Percentiles rank a stretch among this genome's conserved stretches.
Conservation (phyloP, 805 yeast species). For the Torulaspora quercuum region DNA sequence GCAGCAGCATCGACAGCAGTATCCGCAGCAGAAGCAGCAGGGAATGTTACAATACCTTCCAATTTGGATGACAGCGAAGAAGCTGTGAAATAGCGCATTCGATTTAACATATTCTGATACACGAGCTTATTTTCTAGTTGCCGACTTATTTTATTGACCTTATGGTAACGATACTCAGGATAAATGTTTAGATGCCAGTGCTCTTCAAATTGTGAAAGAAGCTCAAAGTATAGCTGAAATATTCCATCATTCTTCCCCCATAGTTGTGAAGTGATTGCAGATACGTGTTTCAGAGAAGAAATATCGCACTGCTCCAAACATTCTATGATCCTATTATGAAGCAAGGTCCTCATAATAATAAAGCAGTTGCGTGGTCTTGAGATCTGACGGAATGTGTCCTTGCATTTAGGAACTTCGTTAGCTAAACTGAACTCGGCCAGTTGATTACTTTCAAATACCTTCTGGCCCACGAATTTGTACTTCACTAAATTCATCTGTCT, state of each 20-base stretch:
- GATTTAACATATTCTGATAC: no score
- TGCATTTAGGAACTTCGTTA: slow-evolving; percentile 1
- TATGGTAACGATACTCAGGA: no score
- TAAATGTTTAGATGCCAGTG: slow-evolving; percentile 14
- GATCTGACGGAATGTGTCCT: slow-evolving; percentile 1
- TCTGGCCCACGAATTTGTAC: slow-evolving; percentile 12
- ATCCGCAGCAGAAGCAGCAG: no score
- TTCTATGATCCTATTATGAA: slow-evolving; percentile 7
- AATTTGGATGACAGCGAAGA: no score
- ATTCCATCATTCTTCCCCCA: slow-evolving; percentile 13
- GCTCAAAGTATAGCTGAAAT: slow-evolving; percentile 18
- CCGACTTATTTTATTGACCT: no score
- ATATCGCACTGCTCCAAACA: not conserved
- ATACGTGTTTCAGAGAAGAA: slow-evolving; percentile 6
- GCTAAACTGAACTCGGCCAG: slow-evolving; percentile 6
- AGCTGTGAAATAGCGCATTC: no score
- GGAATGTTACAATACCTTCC: no score
- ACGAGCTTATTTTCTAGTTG: no score
- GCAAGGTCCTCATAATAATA: slow-evolving; percentile 13
- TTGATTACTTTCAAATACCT: slow-evolving; percentile 5
- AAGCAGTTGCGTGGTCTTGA: slow-evolving; percentile 15
- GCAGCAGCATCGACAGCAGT: slow-evolving; percentile 8
- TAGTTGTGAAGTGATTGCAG: no score
- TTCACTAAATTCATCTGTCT: not conserved
- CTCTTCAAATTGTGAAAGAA: slow-evolving; percentile 14